Conservation (phyloP, 2,329 filamentous ascomycete species). For the Ceratocystis variospora region DNA sequence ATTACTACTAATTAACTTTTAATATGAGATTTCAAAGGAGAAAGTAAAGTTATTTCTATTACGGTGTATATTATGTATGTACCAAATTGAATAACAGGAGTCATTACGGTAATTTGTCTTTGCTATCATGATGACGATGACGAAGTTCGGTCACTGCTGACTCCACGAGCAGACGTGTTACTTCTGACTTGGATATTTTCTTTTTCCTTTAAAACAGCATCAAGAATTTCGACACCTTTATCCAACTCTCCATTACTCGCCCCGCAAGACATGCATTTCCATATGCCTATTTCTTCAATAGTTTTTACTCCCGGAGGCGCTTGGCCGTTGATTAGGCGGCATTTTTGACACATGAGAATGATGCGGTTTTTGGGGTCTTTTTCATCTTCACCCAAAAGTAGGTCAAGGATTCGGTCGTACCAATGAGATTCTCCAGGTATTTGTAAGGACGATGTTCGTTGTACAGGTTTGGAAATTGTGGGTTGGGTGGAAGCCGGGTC, state of each 20-base stretch:
- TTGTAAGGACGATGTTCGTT: background rate
- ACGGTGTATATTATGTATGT: background rate
- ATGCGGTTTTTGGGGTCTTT: slow-evolving; percentile 82
- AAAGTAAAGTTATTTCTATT: too few species aligned
- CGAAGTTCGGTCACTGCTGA: background rate
- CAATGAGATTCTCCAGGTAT: slow-evolving; percentile 46
- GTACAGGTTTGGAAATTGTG: slow-evolving; percentile 17
- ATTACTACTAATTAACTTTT: too few species aligned
- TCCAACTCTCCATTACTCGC: slow-evolving; percentile 69
- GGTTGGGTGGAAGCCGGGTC: slow-evolving; percentile 22
- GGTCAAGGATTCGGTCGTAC: slow-evolving; percentile 90
- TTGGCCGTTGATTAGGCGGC: slow-evolving; percentile 85
- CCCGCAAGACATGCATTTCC: slow-evolving; percentile 80
- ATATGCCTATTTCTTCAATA: slow-evolving; percentile 66
- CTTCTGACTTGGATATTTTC: background rate
- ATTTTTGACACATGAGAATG: slow-evolving; percentile 68
- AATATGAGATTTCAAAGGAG: too few species aligned
- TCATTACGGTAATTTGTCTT: background rate
- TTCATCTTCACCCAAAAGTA: slow-evolving; percentile 89
- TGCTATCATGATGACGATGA: background rate
- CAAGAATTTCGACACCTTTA: slow-evolving; percentile 58
- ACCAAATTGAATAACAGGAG: too few species aligned
- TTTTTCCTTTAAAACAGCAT: slow-evolving; percentile 39
- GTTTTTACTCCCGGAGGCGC: slow-evolving; percentile 73
- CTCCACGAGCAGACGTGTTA: background rate